Conservation (phyloP, 345 rosid species). For the Arabidopsis suecica region DNA sequence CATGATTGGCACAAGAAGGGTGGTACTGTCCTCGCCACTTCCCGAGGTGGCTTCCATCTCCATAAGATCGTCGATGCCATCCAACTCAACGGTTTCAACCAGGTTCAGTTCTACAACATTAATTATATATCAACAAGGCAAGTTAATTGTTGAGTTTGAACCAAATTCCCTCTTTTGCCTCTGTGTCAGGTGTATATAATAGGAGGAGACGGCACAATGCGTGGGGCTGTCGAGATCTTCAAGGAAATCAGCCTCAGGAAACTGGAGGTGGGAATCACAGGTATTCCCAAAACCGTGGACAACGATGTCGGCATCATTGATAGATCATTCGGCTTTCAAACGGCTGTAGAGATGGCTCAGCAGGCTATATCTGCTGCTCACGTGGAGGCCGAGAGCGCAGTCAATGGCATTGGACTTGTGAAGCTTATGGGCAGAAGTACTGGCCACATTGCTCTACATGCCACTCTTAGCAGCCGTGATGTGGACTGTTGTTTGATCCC, state of each 20-base stretch:
- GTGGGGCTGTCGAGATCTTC: slow-evolving; percentile 76
- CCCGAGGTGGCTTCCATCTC: slow-evolving; percentile 84
- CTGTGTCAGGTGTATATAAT: slow-evolving; percentile 63
- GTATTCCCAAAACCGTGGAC: slow-evolving; percentile 87
- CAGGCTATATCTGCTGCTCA: slow-evolving; percentile 85
- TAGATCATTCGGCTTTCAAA: slow-evolving; percentile 89
- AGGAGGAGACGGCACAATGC: slow-evolving; percentile 93
- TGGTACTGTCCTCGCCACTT: slow-evolving; percentile 82
- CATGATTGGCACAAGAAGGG: slow-evolving; percentile 79
- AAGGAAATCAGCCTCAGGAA: slow-evolving; percentile 59
- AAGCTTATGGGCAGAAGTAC: slow-evolving; percentile 95
- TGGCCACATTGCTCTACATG: slow-evolving; percentile 86
- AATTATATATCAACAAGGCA: too few relatives aligned
- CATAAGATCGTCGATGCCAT: slow-evolving; percentile 71
- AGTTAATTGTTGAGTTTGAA: background rate
- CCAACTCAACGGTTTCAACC: slow-evolving; percentile 60
- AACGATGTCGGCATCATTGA: slow-evolving; percentile 90
- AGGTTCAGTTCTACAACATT: slow-evolving; percentile 43
- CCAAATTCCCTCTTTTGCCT: background rate
- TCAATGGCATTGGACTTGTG: slow-evolving; percentile 84
- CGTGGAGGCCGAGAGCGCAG: slow-evolving; percentile 94
- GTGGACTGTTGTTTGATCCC: slow-evolving; percentile 95
- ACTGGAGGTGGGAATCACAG: slow-evolving; percentile 59
- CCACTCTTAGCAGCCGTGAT: slow-evolving; percentile 91
- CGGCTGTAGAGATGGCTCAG: slow-evolving; percentile 92